phyloP scores from a whole-genome alignment of 768 basidiomycete species.

The Amanita fuliginea region DNA sequence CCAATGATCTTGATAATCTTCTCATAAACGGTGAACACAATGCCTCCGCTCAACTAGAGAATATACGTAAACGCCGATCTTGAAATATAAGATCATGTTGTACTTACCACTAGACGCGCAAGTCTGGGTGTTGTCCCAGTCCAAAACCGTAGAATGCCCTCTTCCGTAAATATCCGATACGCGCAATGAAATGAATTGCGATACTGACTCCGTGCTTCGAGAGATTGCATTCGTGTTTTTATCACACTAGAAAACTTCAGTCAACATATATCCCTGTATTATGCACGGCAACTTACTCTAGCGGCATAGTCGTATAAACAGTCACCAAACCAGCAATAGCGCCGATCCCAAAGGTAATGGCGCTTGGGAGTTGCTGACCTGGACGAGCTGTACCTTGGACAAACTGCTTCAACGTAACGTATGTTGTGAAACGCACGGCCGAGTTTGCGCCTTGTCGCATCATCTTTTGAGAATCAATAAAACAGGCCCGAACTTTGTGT shows the following conservation, averaged over 20 bases:
- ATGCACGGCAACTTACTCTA: slow-evolving; percentile 42
- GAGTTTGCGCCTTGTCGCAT: slow-evolving; percentile 98
- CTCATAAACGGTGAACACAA: slow-evolving; percentile 90
- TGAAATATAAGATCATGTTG: neutral
- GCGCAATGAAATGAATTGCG: slow-evolving; percentile 94
- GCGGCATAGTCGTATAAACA: slow-evolving; percentile 82
- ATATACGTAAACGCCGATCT: neutral
- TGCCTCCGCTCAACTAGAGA: slow-evolving; percentile 79
- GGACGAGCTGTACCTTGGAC: slow-evolving; percentile 72
- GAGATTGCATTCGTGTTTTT: slow-evolving; percentile 96
- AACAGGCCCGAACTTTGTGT: too few species aligned
- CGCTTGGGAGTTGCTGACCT: slow-evolving; percentile 74
- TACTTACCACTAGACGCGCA: slow-evolving; percentile 68
- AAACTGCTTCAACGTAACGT: slow-evolving; percentile 90
- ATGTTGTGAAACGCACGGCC: slow-evolving; percentile 91
- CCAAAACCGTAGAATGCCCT: slow-evolving; percentile 91
- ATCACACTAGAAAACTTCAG: slow-evolving; percentile 51
- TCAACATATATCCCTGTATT: neutral
- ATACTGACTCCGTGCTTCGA: slow-evolving; percentile 75
- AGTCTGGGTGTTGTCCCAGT: slow-evolving; percentile 90
- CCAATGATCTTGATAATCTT: slow-evolving; percentile 42
- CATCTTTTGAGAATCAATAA: slow-evolving; percentile 41
- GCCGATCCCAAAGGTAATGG: slow-evolving; percentile 91
- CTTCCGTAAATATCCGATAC: slow-evolving; percentile 89
- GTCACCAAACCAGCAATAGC: slow-evolving; percentile 91